A percentile compares a stretch with the other conserved stretches of the same genome.
phyloP scores from a whole-genome alignment of 176 grass and related monocot genomes.

The Zoysia pacifica region DNA sequence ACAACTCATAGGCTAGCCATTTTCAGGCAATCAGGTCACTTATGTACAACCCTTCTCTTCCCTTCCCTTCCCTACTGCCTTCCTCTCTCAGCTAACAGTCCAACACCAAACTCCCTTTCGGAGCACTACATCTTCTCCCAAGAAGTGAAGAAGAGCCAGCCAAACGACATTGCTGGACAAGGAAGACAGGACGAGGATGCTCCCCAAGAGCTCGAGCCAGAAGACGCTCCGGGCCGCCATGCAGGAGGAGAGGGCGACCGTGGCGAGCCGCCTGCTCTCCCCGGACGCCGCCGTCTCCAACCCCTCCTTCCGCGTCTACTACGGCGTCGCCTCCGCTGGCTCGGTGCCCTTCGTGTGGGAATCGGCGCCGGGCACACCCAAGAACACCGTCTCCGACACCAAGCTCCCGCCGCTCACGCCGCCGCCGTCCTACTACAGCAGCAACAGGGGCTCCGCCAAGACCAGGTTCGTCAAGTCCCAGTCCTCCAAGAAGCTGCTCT shows the following conservation, averaged over 20 bases:
- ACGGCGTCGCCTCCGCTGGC: constrained; percentile 56
- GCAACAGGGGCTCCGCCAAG: constrained; percentile 9
- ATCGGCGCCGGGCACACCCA: constrained; percentile 66
- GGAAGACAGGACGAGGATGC: constrained; percentile 36
- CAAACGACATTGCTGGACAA: constrained; percentile 7
- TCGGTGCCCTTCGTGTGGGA: constrained; percentile 73
- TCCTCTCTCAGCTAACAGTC: not conserved
- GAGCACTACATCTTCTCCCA: not conserved
- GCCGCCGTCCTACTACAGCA: constrained; percentile 60
- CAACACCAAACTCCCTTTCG: not conserved
- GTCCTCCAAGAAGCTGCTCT: constrained; percentile 43
- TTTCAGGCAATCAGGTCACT: not conserved
- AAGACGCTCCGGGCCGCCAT: constrained; percentile 47
- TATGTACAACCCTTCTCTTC: not conserved
- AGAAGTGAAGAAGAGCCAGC: not conserved
- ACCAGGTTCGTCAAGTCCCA: constrained; percentile 38
- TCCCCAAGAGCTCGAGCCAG: constrained; percentile 48
- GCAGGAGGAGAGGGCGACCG: constrained; percentile 19
- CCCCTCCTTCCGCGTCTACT: constrained; percentile 65
- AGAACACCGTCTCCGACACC: constrained; percentile 38
- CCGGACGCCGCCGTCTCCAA: constrained; percentile 45
- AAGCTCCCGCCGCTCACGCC: constrained; percentile 58
- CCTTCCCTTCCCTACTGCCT: not conserved
- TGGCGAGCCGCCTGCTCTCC: constrained; percentile 37
- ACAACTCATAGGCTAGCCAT: not conserved